Percentiles rank a stretch among this genome's conserved stretches.
These are phyloP conservation scores for Fusarium albidum DNA, from an alignment of 2,329 filamentous ascomycete species.

Conservation along the genomic window DNA sequence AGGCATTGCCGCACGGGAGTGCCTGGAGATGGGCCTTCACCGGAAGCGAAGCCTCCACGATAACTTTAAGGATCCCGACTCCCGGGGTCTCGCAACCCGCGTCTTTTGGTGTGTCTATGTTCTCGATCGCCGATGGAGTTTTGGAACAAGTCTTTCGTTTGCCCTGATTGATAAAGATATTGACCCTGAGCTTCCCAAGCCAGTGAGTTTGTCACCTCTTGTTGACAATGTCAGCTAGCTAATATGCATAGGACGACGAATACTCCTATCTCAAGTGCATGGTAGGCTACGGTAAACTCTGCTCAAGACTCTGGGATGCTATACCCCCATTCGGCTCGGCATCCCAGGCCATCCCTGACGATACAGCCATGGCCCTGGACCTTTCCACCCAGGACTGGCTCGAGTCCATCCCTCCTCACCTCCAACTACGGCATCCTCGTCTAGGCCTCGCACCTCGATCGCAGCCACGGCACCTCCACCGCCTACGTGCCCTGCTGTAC, in stretches of 20 bases:
- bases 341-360: constrained; percentile 46
- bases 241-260: constrained; percentile 39
- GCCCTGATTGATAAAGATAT: constrained; percentile 58
- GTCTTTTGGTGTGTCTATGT: constrained; percentile 62
- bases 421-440: constrained; percentile 48
- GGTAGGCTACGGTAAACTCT: constrained; percentile 56
- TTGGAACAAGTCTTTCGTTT: constrained; percentile 59
- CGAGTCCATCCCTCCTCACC: constrained; percentile 52
- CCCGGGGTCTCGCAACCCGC: constrained; percentile 44
- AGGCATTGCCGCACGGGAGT: constrained; percentile 54
- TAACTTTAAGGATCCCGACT: constrained; percentile 44
- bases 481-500: constrained; percentile 52
- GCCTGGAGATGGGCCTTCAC: constrained; percentile 58
- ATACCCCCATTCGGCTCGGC: constrained; percentile 48
- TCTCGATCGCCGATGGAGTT: constrained; percentile 60
- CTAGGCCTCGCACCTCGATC: constrained; percentile 43
- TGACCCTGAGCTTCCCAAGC: constrained; percentile 56
- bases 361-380: constrained; percentile 51
- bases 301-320: constrained; percentile 56
- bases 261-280: constrained; percentile 55
- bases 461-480: constrained; percentile 49
- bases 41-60: constrained; percentile 52
- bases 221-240: too few relatives aligned
- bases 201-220: constrained; percentile 37
- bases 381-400: constrained; percentile 55